Percentiles rank a stretch among this genome's conserved stretches.
Conservation (phyloP, 768 basidiomycete species). For the Lepiota venenata region DNA sequence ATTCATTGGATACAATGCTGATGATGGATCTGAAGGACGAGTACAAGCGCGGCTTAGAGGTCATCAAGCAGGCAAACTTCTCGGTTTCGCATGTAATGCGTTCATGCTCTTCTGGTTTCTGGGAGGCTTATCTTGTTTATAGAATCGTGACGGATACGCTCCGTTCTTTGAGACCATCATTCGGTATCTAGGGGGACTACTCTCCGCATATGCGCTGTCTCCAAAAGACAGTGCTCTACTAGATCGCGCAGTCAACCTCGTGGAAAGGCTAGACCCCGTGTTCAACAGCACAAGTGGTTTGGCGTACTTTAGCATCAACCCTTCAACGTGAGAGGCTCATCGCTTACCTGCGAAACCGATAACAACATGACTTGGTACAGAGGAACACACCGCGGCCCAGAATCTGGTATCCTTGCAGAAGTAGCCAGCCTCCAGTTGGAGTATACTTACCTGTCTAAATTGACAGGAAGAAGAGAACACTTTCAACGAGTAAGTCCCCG, state of each 20-base stretch:
- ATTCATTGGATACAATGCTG: slow-evolving; percentile 84
- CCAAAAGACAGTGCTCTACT: slow-evolving; percentile 54
- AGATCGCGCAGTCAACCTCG: slow-evolving; percentile 75
- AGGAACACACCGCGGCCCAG: slow-evolving; percentile 21
- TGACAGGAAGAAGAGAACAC: slow-evolving; percentile 68
- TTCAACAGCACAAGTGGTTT: slow-evolving; percentile 72
- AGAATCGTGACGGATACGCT: slow-evolving; percentile 20
- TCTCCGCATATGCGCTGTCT: slow-evolving; percentile 80
- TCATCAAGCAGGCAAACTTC: slow-evolving; percentile 50
- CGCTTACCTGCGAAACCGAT: neutral
- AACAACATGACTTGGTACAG: slow-evolving; percentile 5
- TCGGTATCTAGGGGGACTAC: slow-evolving; percentile 83
- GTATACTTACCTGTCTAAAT: slow-evolving; percentile 77
- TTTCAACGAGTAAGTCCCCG: slow-evolving; percentile 45
- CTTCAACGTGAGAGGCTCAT: slow-evolving; percentile 41
- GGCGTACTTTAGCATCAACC: slow-evolving; percentile 69
- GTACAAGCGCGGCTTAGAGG: slow-evolving; percentile 58
- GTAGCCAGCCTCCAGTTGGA: slow-evolving; percentile 82
- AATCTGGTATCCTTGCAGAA: slow-evolving; percentile 62
- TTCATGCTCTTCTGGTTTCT: neutral
- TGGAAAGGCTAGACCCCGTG: slow-evolving; percentile 61
- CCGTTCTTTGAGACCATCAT: slow-evolving; percentile 88
- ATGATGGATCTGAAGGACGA: slow-evolving; percentile 76
- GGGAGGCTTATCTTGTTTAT: neutral
- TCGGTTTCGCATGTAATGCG: slow-evolving; percentile 37